phyloP scores from a whole-genome alignment of 768 basidiomycete genomes.

The Piloderma croceum region DNA sequence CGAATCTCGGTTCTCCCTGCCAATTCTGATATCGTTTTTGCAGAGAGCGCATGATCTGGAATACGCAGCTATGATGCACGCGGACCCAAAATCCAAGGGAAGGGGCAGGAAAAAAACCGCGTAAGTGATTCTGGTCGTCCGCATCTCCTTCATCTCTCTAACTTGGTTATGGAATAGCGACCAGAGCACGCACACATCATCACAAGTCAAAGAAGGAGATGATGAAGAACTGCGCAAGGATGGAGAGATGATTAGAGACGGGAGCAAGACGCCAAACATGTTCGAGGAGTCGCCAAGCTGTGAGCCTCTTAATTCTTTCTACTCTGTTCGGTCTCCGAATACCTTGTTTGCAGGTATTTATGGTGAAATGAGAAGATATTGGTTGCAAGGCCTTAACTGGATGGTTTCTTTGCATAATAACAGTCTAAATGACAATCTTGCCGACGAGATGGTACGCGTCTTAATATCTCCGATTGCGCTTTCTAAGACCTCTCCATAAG shows the following conservation, averaged over 20 bases:
- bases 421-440: constrained; percentile 93
- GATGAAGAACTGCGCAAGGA: constrained; percentile 91
- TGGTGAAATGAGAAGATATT: constrained; percentile 89
- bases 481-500: constrained; percentile 39
- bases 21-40: constrained; percentile 1
- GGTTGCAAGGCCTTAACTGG: constrained; percentile 95
- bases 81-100: constrained; percentile 80
- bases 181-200: constrained; percentile 76
- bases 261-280: constrained; percentile 86
- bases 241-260: constrained; percentile 73
- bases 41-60: constrained; percentile 88
- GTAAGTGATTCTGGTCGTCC: constrained; percentile 35
- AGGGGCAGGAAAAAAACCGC: constrained; percentile 77
- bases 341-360: constrained; percentile 59
- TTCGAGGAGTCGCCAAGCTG: constrained; percentile 94
- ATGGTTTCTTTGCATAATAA: constrained; percentile 96
- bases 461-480: constrained; percentile 3
- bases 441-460: constrained; percentile 81
- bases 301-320: constrained; percentile 30
- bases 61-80: constrained; percentile 84
- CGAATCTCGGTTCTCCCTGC: background rate
- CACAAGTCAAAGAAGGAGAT: constrained; percentile 98
- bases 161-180: constrained; percentile 43
- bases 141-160: background rate
- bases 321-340: background rate